Conservation (phyloP, 371 early-diverging fungal genomes). For the Lichtheimia ramosa region DNA sequence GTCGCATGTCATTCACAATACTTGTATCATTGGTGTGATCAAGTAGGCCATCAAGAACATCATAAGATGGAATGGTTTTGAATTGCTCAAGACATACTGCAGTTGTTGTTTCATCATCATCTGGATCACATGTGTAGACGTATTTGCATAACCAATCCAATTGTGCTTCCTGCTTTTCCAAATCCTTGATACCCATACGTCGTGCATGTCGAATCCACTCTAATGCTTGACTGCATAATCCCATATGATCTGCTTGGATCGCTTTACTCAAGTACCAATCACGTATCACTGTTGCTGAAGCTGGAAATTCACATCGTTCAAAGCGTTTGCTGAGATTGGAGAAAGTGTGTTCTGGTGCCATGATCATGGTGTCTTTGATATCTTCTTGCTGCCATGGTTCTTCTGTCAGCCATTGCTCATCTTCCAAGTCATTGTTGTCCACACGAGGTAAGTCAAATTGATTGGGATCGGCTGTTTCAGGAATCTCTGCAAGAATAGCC, state of each 20-base stretch:
- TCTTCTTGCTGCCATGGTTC: slow-evolving; percentile 37
- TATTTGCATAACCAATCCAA: slow-evolving; percentile 64
- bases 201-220: slow-evolving; percentile 57
- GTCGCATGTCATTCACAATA: slow-evolving; percentile 51
- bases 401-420: slow-evolving; percentile 32
- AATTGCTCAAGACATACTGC: slow-evolving; percentile 22
- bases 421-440: slow-evolving; percentile 19
- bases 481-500: slow-evolving; percentile 64
- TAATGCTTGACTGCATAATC: slow-evolving; percentile 55
- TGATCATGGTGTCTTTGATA: neutral
- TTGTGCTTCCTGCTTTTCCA: slow-evolving; percentile 49
- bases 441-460: slow-evolving; percentile 48
- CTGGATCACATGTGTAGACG: slow-evolving; percentile 45
- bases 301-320: slow-evolving; percentile 43
- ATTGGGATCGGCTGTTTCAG: slow-evolving; percentile 57
- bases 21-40: slow-evolving; percentile 37
- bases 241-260: slow-evolving; percentile 54
- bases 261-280: slow-evolving; percentile 66
- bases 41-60: slow-evolving; percentile 54
- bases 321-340: slow-evolving; percentile 24
- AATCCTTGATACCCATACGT: slow-evolving; percentile 47
- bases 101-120: slow-evolving; percentile 4
- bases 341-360: slow-evolving; percentile 16
- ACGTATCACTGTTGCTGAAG: slow-evolving; percentile 40
- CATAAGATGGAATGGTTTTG: slow-evolving; percentile 41